Percentiles rank a stretch among this genome's conserved stretches.
These are phyloP conservation scores for Parafenestella ontariensis DNA, from an alignment of 2,329 filamentous ascomycete species.

Conservation along the genomic window DNA sequence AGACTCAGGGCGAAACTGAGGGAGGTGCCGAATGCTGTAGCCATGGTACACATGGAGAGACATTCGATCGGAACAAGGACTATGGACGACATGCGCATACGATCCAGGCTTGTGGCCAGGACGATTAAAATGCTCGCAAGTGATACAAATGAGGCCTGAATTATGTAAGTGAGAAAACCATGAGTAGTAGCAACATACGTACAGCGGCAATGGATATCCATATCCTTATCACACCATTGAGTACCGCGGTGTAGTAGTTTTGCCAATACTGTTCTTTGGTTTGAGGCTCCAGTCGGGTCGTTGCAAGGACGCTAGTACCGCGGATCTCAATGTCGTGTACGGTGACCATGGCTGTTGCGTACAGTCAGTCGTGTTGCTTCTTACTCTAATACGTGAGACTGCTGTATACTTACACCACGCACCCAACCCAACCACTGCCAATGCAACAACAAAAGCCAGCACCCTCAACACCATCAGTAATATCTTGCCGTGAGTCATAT, in stretches of 20 bases:
- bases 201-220: slow-evolving; percentile 37
- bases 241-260: slow-evolving; percentile 22
- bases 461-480: slow-evolving; percentile 27
- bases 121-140: slow-evolving; percentile 23
- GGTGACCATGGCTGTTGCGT: slow-evolving; percentile 17
- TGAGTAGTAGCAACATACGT: slow-evolving; percentile 7
- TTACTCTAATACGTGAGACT: neutral
- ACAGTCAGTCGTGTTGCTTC: neutral
- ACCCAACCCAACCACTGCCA: slow-evolving; percentile 30
- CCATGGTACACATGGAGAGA: slow-evolving; percentile 32
- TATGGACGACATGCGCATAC: slow-evolving; percentile 23
- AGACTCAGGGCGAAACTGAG: slow-evolving; percentile 29
- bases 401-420: slow-evolving; percentile 29
- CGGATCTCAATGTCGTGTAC: slow-evolving; percentile 32
- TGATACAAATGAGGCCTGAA: slow-evolving; percentile 29
- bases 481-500: slow-evolving; percentile 26
- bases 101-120: slow-evolving; percentile 20
- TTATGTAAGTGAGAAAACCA: slow-evolving; percentile 7
- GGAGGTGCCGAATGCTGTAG: slow-evolving; percentile 26
- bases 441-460: slow-evolving; percentile 27
- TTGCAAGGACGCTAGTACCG: slow-evolving; percentile 22
- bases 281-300: slow-evolving; percentile 10
- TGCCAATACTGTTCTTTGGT: slow-evolving; percentile 24
- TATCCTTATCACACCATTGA: slow-evolving; percentile 21
- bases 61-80: slow-evolving; percentile 32